A percentile compares a stretch with the other conserved stretches of the same genome.
phyloP scores from a whole-genome alignment of 192 early-diverging fungal genomes.

The Entomortierella lignicola region DNA sequence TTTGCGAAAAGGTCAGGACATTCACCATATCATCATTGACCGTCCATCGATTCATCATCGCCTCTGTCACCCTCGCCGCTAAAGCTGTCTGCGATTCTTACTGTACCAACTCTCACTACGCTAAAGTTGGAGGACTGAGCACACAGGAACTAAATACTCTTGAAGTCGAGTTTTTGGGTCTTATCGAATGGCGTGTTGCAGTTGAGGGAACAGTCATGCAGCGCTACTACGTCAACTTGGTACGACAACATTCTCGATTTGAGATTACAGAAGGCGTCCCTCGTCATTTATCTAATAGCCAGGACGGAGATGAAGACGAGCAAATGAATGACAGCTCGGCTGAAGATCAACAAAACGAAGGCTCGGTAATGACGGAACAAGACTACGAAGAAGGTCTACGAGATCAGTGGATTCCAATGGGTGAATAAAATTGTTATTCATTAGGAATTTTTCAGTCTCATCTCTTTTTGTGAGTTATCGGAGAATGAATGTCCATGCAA shows the following conservation, averaged over 20 bases:
- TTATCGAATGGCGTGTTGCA: constrained; percentile 93
- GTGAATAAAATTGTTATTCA: constrained; percentile 32
- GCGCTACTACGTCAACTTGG: constrained; percentile 93
- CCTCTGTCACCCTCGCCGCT: constrained; percentile 85
- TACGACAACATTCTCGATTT: constrained; percentile 77
- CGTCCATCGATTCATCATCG: constrained; percentile 93
- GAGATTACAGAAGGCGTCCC: constrained; percentile 43
- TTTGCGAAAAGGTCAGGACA: constrained; percentile 74
- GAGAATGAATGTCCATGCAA: neutral
- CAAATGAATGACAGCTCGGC: constrained; percentile 17
- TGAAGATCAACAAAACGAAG: constrained; percentile 25
- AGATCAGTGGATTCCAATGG: constrained; percentile 53
- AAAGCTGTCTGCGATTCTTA: constrained; percentile 95
- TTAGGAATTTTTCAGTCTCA: neutral
- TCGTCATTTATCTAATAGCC: constrained; percentile 1
- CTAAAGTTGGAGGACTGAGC: constrained; percentile 94
- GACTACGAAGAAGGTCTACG: constrained; percentile 44
- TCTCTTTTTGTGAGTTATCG: neutral
- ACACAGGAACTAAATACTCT: constrained; percentile 94
- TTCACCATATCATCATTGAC: constrained; percentile 96
- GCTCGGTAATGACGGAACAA: constrained; percentile 19
- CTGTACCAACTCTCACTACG: constrained; percentile 95
- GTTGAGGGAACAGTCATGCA: constrained; percentile 83
- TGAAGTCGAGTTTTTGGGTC: constrained; percentile 88
- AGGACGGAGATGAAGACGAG: constrained; percentile 14